Evolutionary conservation across 768 basidiomycete species (phyloP).

Genomic region (Sarcodon sp.): DNA sequence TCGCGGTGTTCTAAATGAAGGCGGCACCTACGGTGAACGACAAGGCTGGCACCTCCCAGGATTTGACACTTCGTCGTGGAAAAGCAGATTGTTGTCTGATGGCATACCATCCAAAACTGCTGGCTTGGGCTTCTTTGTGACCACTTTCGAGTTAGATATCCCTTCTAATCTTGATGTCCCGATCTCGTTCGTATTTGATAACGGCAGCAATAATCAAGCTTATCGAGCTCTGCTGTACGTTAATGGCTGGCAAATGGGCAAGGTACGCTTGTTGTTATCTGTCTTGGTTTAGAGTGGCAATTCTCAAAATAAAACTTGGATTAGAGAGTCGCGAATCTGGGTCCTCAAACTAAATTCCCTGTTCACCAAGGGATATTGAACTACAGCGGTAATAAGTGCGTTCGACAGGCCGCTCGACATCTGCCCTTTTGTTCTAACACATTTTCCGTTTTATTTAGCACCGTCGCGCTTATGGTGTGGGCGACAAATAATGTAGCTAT

Average conservation of each 20-base stretch:
- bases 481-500: slow-evolving; percentile 37
- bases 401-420: background rate
- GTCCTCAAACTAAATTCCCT: slow-evolving; percentile 69
- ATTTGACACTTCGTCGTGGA: slow-evolving; percentile 54
- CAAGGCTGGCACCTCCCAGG: slow-evolving; percentile 38
- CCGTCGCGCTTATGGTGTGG: slow-evolving; percentile 53
- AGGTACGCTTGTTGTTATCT: slow-evolving; percentile 26
- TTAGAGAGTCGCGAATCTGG: slow-evolving; percentile 18
- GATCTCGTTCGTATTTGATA: slow-evolving; percentile 59
- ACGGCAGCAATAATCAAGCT: slow-evolving; percentile 35
- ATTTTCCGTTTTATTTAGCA: no score
- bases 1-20: slow-evolving; percentile 32
- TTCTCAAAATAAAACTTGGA: background rate
- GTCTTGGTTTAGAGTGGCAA: background rate
- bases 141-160: slow-evolving; percentile 54
- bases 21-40: slow-evolving; percentile 30
- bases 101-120: slow-evolving; percentile 46
- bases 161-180: slow-evolving; percentile 50
- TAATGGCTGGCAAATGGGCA: slow-evolving; percentile 89
- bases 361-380: slow-evolving; percentile 74
- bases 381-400: slow-evolving; percentile 60
- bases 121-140: slow-evolving; percentile 75
- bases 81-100: slow-evolving; percentile 34
- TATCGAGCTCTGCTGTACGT: slow-evolving; percentile 68
- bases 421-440: background rate